phyloP scores from a whole-genome alignment of 441 rosid species.

The Corymbia calophylla region DNA sequence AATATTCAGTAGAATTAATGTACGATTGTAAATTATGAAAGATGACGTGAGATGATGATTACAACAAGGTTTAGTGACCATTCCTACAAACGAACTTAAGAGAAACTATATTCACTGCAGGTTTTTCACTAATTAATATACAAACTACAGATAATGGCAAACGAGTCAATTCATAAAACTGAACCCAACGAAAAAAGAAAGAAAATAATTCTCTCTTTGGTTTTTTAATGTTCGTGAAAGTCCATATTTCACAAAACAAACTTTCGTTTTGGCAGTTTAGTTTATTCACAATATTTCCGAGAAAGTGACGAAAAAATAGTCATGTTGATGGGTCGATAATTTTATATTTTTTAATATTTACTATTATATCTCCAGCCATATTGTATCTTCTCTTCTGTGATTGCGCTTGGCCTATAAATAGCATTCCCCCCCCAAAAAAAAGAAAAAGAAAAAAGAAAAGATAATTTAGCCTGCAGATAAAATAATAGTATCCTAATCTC shows the following conservation, averaged over 20 bases:
- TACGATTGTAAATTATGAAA: background rate
- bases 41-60: fast-evolving
- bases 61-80: background rate
- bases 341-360: no score
- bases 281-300: no score
- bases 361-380: fast-evolving
- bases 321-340: background rate
- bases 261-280: background rate
- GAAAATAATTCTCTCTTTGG: fast-evolving
- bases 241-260: background rate
- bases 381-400: background rate
- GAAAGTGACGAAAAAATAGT: background rate
- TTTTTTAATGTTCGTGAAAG: no score
- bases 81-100: background rate
- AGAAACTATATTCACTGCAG: fast-evolving
- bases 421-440: background rate
- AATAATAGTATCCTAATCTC: no score
- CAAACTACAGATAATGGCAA: no score
- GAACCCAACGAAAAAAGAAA: background rate
- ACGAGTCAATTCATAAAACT: background rate
- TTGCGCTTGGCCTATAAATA: fast-evolving
- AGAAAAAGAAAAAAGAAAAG: no score
- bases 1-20: background rate
- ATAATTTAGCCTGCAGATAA: no score
- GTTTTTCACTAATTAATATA: no score